Evolutionary conservation across 495 filamentous ascomycete species (phyloP), one percentile per base, ranked within the genome.

Genomic region (Penicillium steckii): DNA sequence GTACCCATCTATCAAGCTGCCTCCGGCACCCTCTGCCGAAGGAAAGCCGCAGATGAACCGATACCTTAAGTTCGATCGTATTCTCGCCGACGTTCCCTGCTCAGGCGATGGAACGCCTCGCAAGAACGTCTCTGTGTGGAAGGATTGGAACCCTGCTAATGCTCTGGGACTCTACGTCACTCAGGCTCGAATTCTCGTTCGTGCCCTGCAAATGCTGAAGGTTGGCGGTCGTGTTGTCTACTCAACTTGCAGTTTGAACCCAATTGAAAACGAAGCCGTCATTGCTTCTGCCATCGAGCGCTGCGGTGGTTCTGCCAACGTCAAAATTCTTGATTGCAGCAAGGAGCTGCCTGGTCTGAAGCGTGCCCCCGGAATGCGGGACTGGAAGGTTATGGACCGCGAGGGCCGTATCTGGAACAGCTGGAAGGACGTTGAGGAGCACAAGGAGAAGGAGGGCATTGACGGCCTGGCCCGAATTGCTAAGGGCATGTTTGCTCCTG

Each of bases 211-310:
- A 72, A 92, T 98, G 89, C 78, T 97, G 18, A 97, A 97, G 71
- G 87, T 89, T 35, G 94, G 94, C 26, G 94, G 94, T 52, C 82
- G 90, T 41, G 86, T 97, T 8, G 91, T 97, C 23, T 98, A 97
- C 73, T 97, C 92, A 6, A 97, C 94, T 13, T 98, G 94, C 76
- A 95, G 90, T 68, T 88, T 98, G 87, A 98, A 97, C 69, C 93
- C 94, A 0, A 79, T 97, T 19, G 94, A 98, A 68, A 95, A 98
- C 63, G 94, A 98, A 74, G 88, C 95, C n/a, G 91, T 97, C 18
- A 72, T 98, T 50, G 79, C 88, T 2, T 76, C 72, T 44, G 93
- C 95, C 3, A 95, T 97, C 59, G 88, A 91, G 53, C 82, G 91
- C 35, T 97, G 92, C 60, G 94, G 94, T 53, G 94, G 94, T 8